A percentile compares a stretch with the other conserved stretches of the same genome.
These are phyloP conservation scores for Hansenula sp. DNA, from an alignment of 1,139 yeast species.

Conservation along the genomic window DNA sequence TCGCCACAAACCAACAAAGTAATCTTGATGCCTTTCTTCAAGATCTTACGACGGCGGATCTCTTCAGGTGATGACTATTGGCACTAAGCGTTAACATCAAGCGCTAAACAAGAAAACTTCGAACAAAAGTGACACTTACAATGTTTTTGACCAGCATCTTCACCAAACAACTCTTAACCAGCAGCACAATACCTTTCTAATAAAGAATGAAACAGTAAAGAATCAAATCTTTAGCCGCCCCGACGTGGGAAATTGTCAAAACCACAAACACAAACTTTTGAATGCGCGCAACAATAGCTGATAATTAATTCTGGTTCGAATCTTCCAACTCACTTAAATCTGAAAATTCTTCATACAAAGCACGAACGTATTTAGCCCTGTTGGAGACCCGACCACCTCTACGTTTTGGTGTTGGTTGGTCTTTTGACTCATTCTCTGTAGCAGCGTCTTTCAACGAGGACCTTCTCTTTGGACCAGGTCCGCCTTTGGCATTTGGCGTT, in stretches of 20 bases:
- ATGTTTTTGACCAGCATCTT: background rate
- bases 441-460: too few species aligned
- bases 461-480: too few species aligned
- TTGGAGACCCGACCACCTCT: background rate
- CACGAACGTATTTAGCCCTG: background rate
- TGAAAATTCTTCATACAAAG: background rate
- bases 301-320: background rate
- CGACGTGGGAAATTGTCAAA: too few species aligned
- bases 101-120: background rate
- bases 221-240: too few species aligned
- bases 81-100: background rate
- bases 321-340: background rate
- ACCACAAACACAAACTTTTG: background rate
- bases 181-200: too few species aligned
- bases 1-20: constrained; percentile 58
- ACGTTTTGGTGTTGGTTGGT: background rate
- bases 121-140: background rate
- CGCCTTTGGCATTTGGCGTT: background rate
- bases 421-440: too few species aligned
- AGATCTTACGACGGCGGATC: constrained; percentile 55
- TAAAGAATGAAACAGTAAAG: too few species aligned
- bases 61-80: constrained; percentile 35
- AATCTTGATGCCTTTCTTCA: constrained; percentile 56
- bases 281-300: background rate
- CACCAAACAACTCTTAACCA: too few species aligned